Evolutionary conservation across 1,139 yeast species (phyloP).

Genomic region (Debaryomyces singareniensis): DNA sequence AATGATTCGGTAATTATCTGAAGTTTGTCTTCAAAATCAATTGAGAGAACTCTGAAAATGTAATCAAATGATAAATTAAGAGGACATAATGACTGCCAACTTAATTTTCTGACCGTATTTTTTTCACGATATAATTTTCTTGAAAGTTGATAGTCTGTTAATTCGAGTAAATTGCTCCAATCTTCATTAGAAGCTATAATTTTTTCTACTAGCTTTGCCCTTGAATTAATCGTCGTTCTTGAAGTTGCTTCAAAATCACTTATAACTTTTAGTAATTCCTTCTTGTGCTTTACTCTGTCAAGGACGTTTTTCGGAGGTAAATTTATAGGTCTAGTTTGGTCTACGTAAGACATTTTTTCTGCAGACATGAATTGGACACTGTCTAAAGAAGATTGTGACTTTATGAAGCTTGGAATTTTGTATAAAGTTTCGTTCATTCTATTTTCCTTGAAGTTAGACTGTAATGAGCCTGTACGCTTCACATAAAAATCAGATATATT

Average conservation of each 20-base stretch:
- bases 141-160: constrained; percentile 16
- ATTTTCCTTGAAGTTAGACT: constrained; percentile 23
- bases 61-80: constrained; percentile 21
- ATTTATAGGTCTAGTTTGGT: constrained; percentile 42
- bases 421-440: constrained; percentile 32
- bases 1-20: constrained; percentile 14
- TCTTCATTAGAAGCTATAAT: constrained; percentile 16
- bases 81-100: constrained; percentile 37
- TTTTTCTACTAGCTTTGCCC: constrained; percentile 15
- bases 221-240: constrained; percentile 15
- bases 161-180: constrained; percentile 21
- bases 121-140: constrained; percentile 25
- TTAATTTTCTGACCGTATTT: constrained; percentile 24
- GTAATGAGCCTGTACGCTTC: constrained; percentile 30
- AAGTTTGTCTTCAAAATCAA: constrained; percentile 11
- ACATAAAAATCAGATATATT: constrained; percentile 34
- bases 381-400: constrained; percentile 37
- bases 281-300: constrained; percentile 35
- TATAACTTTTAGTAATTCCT: constrained; percentile 30
- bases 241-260: constrained; percentile 23
- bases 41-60: constrained; percentile 20
- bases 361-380: constrained; percentile 36
- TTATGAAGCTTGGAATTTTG: constrained; percentile 34
- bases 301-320: constrained; percentile 34
- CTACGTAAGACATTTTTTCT: constrained; percentile 32